phyloP scores from a whole-genome alignment of 306 rosid genomes.

The Cucumis hystrix region DNA sequence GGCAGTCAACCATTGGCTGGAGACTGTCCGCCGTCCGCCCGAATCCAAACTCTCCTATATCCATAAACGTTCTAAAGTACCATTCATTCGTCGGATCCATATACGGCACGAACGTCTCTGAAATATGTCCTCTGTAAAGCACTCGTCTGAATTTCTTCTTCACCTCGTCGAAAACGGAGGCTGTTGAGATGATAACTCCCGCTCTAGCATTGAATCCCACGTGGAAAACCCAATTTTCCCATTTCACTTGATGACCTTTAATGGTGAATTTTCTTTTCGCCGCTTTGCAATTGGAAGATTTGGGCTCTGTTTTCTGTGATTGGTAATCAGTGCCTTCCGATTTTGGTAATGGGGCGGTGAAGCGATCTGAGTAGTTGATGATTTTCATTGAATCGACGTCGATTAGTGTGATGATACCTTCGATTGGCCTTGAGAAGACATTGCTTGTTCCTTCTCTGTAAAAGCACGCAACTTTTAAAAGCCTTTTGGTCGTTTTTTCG shows the following conservation, averaged over 20 bases:
- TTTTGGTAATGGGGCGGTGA: slow-evolving; percentile 50
- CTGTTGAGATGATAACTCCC: slow-evolving; percentile 62
- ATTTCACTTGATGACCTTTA: slow-evolving; percentile 42
- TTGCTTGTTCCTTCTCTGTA: slow-evolving; percentile 53
- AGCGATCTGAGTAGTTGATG: slow-evolving; percentile 41
- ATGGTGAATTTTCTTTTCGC: slow-evolving; percentile 28
- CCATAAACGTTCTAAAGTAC: slow-evolving; percentile 86
- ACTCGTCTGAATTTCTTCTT: slow-evolving; percentile 35
- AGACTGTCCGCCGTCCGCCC: slow-evolving; percentile 63
- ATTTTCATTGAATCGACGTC: slow-evolving; percentile 68
- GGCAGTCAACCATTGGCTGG: slow-evolving; percentile 62
- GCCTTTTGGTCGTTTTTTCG: slow-evolving; percentile 38
- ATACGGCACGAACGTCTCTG: slow-evolving; percentile 81
- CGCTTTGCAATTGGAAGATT: slow-evolving; percentile 14
- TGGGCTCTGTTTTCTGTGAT: slow-evolving; percentile 11
- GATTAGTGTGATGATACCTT: slow-evolving; percentile 46
- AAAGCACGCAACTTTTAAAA: slow-evolving; percentile 48
- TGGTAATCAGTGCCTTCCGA: slow-evolving; percentile 60
- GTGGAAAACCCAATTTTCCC: slow-evolving; percentile 71
- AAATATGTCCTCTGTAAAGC: slow-evolving; percentile 76
- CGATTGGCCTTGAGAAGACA: slow-evolving; percentile 71
- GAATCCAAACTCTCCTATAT: slow-evolving; percentile 74
- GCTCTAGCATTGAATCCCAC: slow-evolving; percentile 78
- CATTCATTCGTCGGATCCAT: slow-evolving; percentile 74
- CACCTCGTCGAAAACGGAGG: slow-evolving; percentile 51